phyloP scores from a whole-genome alignment of 1,284 basidiomycete species.

The Ganoderma multipileum region DNA sequence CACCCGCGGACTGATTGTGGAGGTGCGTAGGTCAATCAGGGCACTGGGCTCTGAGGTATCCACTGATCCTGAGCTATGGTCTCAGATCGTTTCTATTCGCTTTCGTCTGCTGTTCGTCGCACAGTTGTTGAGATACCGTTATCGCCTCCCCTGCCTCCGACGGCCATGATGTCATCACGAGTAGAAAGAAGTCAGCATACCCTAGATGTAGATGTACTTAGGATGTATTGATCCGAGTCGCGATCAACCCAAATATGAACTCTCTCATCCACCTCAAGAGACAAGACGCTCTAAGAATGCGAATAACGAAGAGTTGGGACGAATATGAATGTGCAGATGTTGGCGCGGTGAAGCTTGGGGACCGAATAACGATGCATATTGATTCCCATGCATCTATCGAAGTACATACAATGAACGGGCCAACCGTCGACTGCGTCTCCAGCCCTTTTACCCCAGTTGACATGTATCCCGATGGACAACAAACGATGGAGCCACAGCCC shows the following conservation, averaged over 20 bases:
- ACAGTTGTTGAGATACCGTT: background rate
- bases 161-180: background rate
- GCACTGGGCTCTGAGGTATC: background rate
- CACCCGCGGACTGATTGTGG: conserved; percentile 17
- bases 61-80: background rate
- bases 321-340: background rate
- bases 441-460: background rate
- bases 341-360: background rate
- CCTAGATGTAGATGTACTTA: background rate
- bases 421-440: background rate
- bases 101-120: background rate
- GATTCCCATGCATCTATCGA: background rate
- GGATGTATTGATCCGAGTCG: background rate
- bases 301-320: background rate
- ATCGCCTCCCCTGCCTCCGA: background rate
- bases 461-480: too few relatives aligned
- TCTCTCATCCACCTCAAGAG: background rate
- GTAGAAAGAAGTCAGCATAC: background rate
- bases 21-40: background rate
- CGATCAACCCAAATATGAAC: background rate
- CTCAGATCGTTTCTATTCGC: background rate
- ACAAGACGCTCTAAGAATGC: too few relatives aligned
- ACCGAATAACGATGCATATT: background rate
- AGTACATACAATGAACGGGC: background rate
- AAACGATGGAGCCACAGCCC: too few relatives aligned